Percentiles rank a stretch among this genome's conserved stretches.
Conservation (phyloP, 331 rosid genomes). For the Cydonia oblonga region DNA sequence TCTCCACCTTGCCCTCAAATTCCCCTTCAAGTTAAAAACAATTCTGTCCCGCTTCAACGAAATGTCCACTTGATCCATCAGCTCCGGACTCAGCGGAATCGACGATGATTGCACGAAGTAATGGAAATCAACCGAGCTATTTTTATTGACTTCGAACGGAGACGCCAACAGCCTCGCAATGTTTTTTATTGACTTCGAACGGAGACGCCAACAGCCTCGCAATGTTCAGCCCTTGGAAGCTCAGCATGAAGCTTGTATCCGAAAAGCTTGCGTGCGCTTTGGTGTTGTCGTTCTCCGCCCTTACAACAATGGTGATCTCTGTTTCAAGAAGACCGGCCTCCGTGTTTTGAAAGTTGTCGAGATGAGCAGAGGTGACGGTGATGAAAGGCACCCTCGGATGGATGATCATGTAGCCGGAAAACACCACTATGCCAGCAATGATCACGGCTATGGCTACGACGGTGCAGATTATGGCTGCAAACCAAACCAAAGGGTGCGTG, state of each 20-base stretch:
- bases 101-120: conserved; percentile 43
- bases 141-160: conserved; percentile 41
- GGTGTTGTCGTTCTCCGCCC: conserved; percentile 61
- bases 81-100: conserved; percentile 44
- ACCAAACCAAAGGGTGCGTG: conserved; percentile 58
- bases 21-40: conserved; percentile 49
- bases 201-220: conserved; percentile 36
- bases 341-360: conserved; percentile 31
- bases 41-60: conserved; percentile 45
- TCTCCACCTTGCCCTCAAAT: conserved; percentile 48
- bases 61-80: conserved; percentile 33
- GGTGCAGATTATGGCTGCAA: conserved; percentile 54
- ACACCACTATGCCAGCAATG: conserved; percentile 36
- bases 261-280: conserved; percentile 68
- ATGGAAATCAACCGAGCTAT: conserved; percentile 24
- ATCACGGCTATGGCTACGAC: conserved; percentile 42
- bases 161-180: conserved; percentile 41
- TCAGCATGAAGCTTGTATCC: conserved; percentile 29
- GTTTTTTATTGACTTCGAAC: conserved; percentile 39
- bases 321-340: conserved; percentile 44
- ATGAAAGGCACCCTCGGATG: conserved; percentile 71
- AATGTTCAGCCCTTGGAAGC: conserved; percentile 35
- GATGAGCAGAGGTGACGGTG: conserved; percentile 34
- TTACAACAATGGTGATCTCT: conserved; percentile 25
- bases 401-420: conserved; percentile 48